Evolutionary conservation across 768 basidiomycete genomes (phyloP), one percentile per base, ranked within the genome.

Genomic region (Clavulina sp.): DNA sequence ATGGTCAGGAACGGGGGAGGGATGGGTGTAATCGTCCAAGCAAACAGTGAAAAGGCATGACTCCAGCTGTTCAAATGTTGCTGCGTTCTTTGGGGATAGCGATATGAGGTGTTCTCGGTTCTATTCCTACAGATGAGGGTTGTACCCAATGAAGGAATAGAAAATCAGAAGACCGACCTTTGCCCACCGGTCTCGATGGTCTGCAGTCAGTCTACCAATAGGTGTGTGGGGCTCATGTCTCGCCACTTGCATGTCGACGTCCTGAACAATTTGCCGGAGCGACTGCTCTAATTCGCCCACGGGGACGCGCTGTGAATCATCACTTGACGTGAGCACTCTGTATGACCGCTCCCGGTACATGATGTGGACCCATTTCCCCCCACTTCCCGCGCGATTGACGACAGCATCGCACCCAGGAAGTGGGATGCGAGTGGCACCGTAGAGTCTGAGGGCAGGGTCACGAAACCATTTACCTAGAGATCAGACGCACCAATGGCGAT

Each of bases 141-240:
- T 38, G 18, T 9, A 6, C 5, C 5, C 4, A 16, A 7, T n/a
- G 38, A 21, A 41, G 5, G 13, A 47, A 28, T 30, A 26, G 3
- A 4, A 1, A 5, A 18, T 19, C 32, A 49, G 24, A 13, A 16
- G 31, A 58, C 75, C 52, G 63, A 88, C 87, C 61, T 73, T 66
- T 7, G 82, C 73, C 92, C 92, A 95, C 7, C 62, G 67, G 63
- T 93, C 85, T 55, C 92, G 71, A 24, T 81, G 72, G 60, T 92
- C 87, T 2, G 82, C 78, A 23, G 78, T 85, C 41, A 95, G 68
- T 0, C 79, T 70, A 5, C 84, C 80, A 3, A 95, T 69, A 26
- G 74, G 71, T 2, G 76, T 63, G 0, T 82, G 71, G 9, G 57
- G 63, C 54, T 86, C 81, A 2, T 80, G 80, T 0, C 58, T 63